Percentiles rank a stretch among this genome's conserved stretches.
Evolutionary conservation across 202 grass and related monocot species (phyloP).

Genomic region (Zoysia matrella): DNA sequence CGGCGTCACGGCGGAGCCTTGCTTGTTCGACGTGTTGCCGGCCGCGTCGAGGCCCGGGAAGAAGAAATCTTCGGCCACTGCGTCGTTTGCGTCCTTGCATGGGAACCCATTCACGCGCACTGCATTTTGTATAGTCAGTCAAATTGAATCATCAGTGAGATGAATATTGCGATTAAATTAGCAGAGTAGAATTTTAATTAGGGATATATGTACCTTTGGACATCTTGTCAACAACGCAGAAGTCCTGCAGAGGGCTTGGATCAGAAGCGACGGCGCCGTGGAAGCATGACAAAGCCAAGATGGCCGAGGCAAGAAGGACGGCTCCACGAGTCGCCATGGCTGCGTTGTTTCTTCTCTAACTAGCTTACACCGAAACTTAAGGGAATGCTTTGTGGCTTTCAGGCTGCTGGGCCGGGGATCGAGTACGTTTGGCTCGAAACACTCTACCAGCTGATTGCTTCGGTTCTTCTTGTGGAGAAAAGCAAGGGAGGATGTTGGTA

Average conservation of each 20-base stretch:
- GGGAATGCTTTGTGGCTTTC: background rate
- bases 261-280: background rate
- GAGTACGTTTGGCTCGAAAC: background rate
- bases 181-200: background rate
- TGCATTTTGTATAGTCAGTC: too few relatives aligned
- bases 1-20: too few relatives aligned
- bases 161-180: background rate
- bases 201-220: conserved; percentile 8
- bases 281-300: background rate
- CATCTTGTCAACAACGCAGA: background rate
- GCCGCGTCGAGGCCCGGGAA: too few relatives aligned
- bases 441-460: background rate
- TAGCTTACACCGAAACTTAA: background rate
- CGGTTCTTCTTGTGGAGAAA: background rate
- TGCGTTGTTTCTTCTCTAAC: background rate
- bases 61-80: too few relatives aligned
- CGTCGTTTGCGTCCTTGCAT: too few relatives aligned
- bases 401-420: too few relatives aligned
- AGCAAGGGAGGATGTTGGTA: background rate
- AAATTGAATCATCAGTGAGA: too few relatives aligned
- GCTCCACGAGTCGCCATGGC: background rate
- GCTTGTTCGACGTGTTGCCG: too few relatives aligned
- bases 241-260: background rate
- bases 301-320: background rate
- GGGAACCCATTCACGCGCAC: too few relatives aligned